A percentile compares a stretch with the other conserved stretches of the same genome.
Evolutionary conservation across 2,329 filamentous ascomycete genomes (phyloP).

Genomic region (Botryotinia convoluta): DNA sequence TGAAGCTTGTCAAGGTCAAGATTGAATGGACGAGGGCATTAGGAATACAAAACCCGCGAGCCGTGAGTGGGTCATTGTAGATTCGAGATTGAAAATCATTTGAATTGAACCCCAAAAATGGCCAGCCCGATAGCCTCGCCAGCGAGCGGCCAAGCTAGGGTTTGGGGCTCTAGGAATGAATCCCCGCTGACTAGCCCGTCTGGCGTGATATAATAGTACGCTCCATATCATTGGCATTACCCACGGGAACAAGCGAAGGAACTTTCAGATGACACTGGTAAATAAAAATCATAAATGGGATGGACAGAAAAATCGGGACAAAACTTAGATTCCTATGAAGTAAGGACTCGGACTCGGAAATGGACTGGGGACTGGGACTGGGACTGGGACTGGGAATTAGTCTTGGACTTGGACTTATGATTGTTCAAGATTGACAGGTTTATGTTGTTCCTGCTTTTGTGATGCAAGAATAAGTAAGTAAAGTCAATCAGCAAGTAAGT

Average conservation of each 20-base stretch:
- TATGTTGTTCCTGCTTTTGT: constrained; percentile 13
- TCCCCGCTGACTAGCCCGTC: constrained; percentile 10
- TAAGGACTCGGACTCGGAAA: background rate
- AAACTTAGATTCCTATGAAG: constrained; percentile 6
- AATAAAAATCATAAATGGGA: constrained; percentile 17
- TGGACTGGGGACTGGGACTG: background rate
- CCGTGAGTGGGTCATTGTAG: constrained; percentile 22
- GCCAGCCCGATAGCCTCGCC: background rate
- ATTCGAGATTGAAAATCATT: constrained; percentile 20
- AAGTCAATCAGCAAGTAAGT: background rate
- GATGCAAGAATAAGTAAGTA: constrained; percentile 4
- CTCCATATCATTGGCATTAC: constrained; percentile 8
- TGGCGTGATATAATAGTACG: constrained; percentile 8
- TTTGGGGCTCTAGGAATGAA: constrained; percentile 15
- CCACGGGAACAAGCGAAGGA: constrained; percentile 17
- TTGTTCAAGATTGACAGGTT: background rate
- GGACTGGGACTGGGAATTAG: background rate
- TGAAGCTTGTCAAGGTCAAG: constrained; percentile 4
- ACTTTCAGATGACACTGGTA: constrained; percentile 6
- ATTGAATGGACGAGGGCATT: constrained; percentile 16
- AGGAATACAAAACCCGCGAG: constrained; percentile 18
- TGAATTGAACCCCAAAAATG: constrained; percentile 3
- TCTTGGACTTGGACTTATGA: background rate
- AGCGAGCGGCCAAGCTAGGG: constrained; percentile 9
- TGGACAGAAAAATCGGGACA: constrained; percentile 9